Evolutionary conservation across 2,329 filamentous ascomycete species (phyloP), one percentile per base, ranked within the genome.

Genomic region (Nectriaceae sp.): DNA sequence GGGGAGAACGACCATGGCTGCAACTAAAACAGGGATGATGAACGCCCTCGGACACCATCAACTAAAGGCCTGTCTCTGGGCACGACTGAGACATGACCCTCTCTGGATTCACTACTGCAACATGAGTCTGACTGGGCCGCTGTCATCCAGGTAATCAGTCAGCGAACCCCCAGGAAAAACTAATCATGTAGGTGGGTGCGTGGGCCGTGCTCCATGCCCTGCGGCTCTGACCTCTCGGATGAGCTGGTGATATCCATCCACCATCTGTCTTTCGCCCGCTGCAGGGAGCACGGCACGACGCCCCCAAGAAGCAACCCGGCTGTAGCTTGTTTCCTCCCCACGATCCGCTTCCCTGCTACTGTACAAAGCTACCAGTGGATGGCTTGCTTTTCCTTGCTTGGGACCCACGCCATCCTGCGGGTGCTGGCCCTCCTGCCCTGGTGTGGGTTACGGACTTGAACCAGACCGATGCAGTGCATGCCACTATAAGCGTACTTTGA

Each of bases 21-120:
- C 42, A 53, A 54, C 52, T 51, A 59, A 57, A 55, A 44, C 60
- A 62, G 56, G 60, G 60, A 61, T 62, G 50, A 36, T 6, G 41
- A 37, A 35, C 31, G 42, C 46, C 50, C 46, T 57, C 44, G 49
- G 41, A 40, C n/a, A 46, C 44, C 49, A 50, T 21, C 49, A 46
- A 53, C 43, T 53, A 18, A 48, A 21, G n/a, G 24, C 43, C 24
- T 45, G 45, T 40, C 44, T 42, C 39, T 47, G 26, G 37, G 20
- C 44, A 36, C 43, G 44, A 47, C 47, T 47, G 42, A 53, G 51
- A 53, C 51, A 53, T 5, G 11, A 35, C 24, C 35, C 24, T 29
- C 24, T 29, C 6, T 29, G 24, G 24, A 13, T 6, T 33, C 22
- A 37, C 35, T 37, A 21, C 37, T 21, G 24, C 24, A 13, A 6